Evolutionary conservation across 352 stramenopile species (phyloP).

Genomic region (Globisporangium echinulatum): DNA sequence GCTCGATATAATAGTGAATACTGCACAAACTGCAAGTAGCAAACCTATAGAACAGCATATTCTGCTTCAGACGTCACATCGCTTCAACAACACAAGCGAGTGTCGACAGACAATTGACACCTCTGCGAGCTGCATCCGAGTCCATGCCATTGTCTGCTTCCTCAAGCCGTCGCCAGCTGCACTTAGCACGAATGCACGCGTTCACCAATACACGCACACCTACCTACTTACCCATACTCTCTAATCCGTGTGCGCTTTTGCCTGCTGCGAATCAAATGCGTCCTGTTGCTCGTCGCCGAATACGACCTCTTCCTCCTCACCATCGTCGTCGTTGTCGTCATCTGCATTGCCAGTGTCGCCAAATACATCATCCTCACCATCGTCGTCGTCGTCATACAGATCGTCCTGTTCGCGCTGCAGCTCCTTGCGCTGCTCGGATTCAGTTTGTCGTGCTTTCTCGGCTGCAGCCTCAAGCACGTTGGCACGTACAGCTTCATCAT

Average conservation of each 20-base stretch:
- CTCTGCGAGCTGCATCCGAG: too few species aligned
- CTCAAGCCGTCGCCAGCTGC: too few species aligned
- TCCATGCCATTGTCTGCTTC: too few species aligned
- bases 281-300: conserved; percentile 3
- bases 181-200: background rate
- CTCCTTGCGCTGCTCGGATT: conserved; percentile 37
- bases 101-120: too few species aligned
- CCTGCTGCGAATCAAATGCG: background rate
- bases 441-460: conserved; percentile 28
- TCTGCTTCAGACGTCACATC: too few species aligned
- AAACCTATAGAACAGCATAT: too few species aligned
- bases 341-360: conserved; percentile 21
- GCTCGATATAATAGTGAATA: too few species aligned
- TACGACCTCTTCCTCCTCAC: conserved; percentile 14
- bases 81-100: too few species aligned
- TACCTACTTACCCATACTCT: too few species aligned
- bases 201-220: too few species aligned
- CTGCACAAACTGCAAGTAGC: too few species aligned
- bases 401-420: conserved; percentile 29
- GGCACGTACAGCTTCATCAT: conserved; percentile 27
- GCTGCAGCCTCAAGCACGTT: conserved; percentile 24
- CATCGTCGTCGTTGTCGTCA: conserved; percentile 11
- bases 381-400: conserved; percentile 33
- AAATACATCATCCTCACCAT: conserved; percentile 15
- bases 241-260: conserved; percentile 7